phyloP scores from a whole-genome alignment of 805 yeast species.

The Candida rishiriensis region DNA sequence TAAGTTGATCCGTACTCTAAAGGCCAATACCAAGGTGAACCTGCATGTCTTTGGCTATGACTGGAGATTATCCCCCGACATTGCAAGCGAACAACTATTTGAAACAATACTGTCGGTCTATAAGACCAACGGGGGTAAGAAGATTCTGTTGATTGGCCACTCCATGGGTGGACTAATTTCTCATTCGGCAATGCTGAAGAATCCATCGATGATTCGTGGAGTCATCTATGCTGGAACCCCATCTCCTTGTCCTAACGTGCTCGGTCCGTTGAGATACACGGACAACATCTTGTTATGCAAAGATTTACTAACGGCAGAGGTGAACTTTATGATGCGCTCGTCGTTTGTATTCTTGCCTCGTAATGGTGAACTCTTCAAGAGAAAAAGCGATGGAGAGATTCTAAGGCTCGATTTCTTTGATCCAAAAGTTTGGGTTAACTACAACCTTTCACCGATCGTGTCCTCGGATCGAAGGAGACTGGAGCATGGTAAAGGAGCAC shows the following conservation, averaged over 20 bases:
- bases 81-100: constrained; percentile 47
- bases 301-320: constrained; percentile 71
- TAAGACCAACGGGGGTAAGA: constrained; percentile 43
- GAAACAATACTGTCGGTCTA: constrained; percentile 44
- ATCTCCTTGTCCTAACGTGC: constrained; percentile 73
- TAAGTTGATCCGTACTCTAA: constrained; percentile 51
- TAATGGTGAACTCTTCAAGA: constrained; percentile 69
- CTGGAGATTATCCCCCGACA: constrained; percentile 76
- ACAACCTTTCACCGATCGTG: constrained; percentile 73
- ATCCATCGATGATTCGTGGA: constrained; percentile 68
- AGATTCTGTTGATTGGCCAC: constrained; percentile 74
- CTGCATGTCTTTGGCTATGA: constrained; percentile 86
- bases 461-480: constrained; percentile 29
- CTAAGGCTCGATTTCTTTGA: constrained; percentile 73
- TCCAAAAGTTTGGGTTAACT: constrained; percentile 74
- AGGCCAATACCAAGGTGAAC: constrained; percentile 50
- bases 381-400: constrained; percentile 51
- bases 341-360: constrained; percentile 75
- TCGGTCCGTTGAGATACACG: constrained; percentile 82
- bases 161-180: constrained; percentile 93
- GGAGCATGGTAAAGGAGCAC: constrained; percentile 18
- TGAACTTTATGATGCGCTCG: constrained; percentile 84
- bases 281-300: constrained; percentile 75
- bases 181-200: constrained; percentile 68
- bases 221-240: constrained; percentile 82